A percentile compares a stretch with the other conserved stretches of the same genome.
These are phyloP conservation scores for Sesbania bispinosa DNA, from an alignment of 306 rosid species.

Conservation along the genomic window DNA sequence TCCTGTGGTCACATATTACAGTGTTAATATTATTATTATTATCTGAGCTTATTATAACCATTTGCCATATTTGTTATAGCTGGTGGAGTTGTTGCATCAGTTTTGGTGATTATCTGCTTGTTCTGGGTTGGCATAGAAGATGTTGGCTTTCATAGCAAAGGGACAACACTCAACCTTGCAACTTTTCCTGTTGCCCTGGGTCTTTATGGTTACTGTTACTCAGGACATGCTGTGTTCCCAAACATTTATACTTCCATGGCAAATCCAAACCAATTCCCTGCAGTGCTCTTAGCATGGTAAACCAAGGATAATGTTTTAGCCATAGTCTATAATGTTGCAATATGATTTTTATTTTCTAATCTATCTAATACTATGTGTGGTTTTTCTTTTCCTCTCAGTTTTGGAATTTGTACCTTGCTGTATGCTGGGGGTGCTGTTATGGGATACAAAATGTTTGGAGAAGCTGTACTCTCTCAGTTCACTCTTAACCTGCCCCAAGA, in stretches of 20 bases:
- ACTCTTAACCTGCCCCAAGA: constrained; percentile 90
- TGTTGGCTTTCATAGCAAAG: constrained; percentile 64
- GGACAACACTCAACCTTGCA: constrained; percentile 69
- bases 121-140: constrained; percentile 79
- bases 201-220: constrained; percentile 95
- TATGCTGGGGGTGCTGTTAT: constrained; percentile 86
- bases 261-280: constrained; percentile 67
- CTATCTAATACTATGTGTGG: constrained; percentile 14
- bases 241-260: constrained; percentile 92
- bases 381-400: constrained; percentile 43
- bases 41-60: background rate
- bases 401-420: constrained; percentile 61
- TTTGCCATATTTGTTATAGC: constrained; percentile 41
- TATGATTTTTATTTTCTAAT: background rate
- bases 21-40: background rate
- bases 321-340: background rate
- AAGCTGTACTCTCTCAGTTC: constrained; percentile 71
- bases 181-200: constrained; percentile 92
- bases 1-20: background rate
- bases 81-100: constrained; percentile 88
- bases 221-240: constrained; percentile 97
- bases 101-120: constrained; percentile 70
- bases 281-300: constrained; percentile 80
- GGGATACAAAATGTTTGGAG: constrained; percentile 99
- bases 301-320: background rate